phyloP scores from a whole-genome alignment of 768 basidiomycete species.

The Tylopilus balloui region DNA sequence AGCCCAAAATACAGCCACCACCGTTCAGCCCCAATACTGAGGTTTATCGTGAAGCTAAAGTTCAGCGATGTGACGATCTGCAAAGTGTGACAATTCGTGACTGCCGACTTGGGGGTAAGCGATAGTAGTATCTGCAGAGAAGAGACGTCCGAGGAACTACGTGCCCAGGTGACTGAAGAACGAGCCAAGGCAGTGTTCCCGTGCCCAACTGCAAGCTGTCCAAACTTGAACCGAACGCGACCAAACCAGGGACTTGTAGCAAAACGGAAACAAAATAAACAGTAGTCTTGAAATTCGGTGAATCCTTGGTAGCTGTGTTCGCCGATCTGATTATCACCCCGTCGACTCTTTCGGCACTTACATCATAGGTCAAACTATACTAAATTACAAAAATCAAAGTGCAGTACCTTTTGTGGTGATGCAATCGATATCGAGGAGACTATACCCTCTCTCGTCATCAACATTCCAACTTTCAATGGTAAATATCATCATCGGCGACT shows the following conservation, averaged over 20 bases:
- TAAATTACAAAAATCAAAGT: background rate
- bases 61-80: too few species aligned
- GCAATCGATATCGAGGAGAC: constrained; percentile 26
- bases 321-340: background rate
- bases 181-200: constrained; percentile 5
- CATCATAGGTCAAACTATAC: background rate
- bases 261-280: constrained; percentile 3
- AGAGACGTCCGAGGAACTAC: constrained; percentile 1
- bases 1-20: too few species aligned
- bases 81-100: too few species aligned
- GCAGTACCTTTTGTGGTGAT: background rate
- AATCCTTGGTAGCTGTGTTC: background rate
- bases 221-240: constrained; percentile 5
- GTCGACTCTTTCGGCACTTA: background rate
- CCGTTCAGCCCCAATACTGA: too few species aligned
- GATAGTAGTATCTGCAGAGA: constrained; percentile 2
- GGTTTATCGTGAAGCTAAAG: too few species aligned
- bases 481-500: constrained; percentile 27
- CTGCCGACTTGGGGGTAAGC: too few species aligned
- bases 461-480: constrained; percentile 30
- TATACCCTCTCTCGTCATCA: constrained; percentile 16
- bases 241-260: constrained; percentile 7
- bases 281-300: background rate
- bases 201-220: constrained; percentile 2
- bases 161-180: constrained; percentile 7